These are phyloP conservation scores for Allomyces javanicus DNA, from an alignment of 192 early-diverging fungal species.

Conservation along the genomic window DNA sequence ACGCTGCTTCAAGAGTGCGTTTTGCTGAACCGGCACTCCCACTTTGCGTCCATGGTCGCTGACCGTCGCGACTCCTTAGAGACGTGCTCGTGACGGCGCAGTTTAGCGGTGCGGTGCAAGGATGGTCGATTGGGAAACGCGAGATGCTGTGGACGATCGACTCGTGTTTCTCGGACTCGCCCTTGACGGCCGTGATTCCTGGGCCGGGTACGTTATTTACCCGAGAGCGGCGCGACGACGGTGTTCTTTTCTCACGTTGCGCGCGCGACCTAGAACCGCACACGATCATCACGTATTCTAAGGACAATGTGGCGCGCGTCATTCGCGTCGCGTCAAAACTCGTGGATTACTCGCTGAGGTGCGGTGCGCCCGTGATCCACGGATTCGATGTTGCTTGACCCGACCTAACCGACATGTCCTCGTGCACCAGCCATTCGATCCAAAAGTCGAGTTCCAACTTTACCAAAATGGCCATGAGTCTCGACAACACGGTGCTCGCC, in stretches of 20 bases:
- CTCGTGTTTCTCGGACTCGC: background rate
- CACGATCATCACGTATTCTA: background rate
- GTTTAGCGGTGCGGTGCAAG: background rate
- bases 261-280: background rate
- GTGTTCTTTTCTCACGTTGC: background rate
- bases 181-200: background rate
- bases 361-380: background rate
- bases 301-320: background rate
- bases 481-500: background rate
- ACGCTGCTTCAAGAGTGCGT: background rate
- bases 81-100: background rate
- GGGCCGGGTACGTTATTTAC: background rate
- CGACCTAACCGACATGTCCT: background rate
- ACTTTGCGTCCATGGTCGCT: too few species aligned
- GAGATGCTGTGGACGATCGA: background rate
- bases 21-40: too few species aligned
- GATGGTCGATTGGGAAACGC: background rate
- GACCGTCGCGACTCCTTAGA: background rate
- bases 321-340: background rate
- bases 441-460: background rate
- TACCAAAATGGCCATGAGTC: background rate
- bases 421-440: background rate
- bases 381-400: background rate
- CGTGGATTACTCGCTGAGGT: background rate
- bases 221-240: too few species aligned